A percentile compares a stretch with the other conserved stretches of the same genome.
Evolutionary conservation across 2,329 filamentous ascomycete species (phyloP).

Genomic region (Parastagonospora nodorum): DNA sequence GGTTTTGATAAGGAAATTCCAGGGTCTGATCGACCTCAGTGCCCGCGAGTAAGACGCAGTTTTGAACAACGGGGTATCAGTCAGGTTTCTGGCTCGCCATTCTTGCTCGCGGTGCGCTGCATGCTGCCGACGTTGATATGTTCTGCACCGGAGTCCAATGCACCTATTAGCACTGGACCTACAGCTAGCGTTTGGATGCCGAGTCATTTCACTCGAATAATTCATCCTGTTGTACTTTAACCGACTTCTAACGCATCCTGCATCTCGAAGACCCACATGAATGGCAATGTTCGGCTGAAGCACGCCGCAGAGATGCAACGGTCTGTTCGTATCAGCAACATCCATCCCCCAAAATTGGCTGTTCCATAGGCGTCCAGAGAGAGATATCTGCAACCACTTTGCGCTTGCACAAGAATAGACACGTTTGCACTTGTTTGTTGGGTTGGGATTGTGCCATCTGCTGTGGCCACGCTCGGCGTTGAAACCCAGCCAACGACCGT

Average conservation of each 20-base stretch:
- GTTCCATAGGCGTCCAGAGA: not conserved
- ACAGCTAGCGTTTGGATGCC: no score
- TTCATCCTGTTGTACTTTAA: not conserved
- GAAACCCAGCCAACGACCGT: not conserved
- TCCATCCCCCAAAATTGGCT: not conserved
- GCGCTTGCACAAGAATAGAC: not conserved
- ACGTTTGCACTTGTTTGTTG: not conserved
- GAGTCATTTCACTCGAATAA: no score
- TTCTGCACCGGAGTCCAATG: not conserved
- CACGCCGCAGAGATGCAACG: not conserved
- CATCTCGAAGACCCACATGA: constrained; percentile 4
- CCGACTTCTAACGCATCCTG: not conserved
- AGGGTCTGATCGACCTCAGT: not conserved
- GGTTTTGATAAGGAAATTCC: not conserved
- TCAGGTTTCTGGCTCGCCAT: not conserved
- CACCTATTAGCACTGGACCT: not conserved
- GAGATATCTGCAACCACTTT: not conserved
- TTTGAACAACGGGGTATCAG: not conserved
- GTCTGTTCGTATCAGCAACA: not conserved
- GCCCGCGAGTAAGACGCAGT: not conserved
- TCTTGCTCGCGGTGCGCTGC: not conserved
- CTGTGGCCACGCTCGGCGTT: not conserved
- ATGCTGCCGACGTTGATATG: not conserved
- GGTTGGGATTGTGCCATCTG: not conserved
- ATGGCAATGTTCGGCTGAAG: constrained; percentile 3